Conservation (phyloP, 1,284 basidiomycete genomes). For the Leccinum solheimii region DNA sequence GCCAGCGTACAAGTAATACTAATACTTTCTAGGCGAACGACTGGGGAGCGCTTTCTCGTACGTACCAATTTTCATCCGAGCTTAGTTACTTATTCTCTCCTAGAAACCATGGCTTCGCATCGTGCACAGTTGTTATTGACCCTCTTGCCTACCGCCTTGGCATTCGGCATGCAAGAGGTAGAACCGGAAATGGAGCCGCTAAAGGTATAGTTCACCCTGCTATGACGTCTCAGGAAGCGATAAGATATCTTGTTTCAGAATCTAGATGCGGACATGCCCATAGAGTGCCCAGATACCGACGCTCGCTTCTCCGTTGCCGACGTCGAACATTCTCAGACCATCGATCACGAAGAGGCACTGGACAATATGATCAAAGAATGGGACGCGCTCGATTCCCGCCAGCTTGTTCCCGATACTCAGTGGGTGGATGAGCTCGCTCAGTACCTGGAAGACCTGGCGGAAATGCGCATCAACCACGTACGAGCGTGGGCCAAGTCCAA, state of each 20-base stretch:
- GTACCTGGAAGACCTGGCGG: conserved; percentile 42
- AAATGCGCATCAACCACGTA: conserved; percentile 47
- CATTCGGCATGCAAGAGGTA: conserved; percentile 46
- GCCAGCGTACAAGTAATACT: not conserved
- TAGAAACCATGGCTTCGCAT: conserved; percentile 58
- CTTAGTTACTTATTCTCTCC: not conserved
- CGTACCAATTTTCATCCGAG: not conserved
- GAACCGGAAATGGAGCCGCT: conserved; percentile 47
- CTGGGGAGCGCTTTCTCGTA: conserved; percentile 63
- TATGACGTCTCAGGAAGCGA: not conserved
- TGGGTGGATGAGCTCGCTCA: conserved; percentile 43
- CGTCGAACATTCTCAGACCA: conserved; percentile 19
- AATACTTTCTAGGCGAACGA: conserved; percentile 49
- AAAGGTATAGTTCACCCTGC: conserved; percentile 38
- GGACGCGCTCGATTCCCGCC: conserved; percentile 34
- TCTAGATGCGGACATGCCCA: conserved; percentile 45
- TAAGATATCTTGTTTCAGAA: conserved; percentile 33
- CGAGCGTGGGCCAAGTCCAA: conserved; percentile 51
- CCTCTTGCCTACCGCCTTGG: conserved; percentile 46
- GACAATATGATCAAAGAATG: conserved; percentile 35
- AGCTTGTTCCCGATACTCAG: conserved; percentile 39
- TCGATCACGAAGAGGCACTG: conserved; percentile 32
- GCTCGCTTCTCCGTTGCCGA: conserved; percentile 40
- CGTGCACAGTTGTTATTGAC: conserved; percentile 45
- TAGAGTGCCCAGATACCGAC: conserved; percentile 38